Evolutionary conservation across 768 basidiomycete species (phyloP).

Genomic region (Pleurotus eryngii): DNA sequence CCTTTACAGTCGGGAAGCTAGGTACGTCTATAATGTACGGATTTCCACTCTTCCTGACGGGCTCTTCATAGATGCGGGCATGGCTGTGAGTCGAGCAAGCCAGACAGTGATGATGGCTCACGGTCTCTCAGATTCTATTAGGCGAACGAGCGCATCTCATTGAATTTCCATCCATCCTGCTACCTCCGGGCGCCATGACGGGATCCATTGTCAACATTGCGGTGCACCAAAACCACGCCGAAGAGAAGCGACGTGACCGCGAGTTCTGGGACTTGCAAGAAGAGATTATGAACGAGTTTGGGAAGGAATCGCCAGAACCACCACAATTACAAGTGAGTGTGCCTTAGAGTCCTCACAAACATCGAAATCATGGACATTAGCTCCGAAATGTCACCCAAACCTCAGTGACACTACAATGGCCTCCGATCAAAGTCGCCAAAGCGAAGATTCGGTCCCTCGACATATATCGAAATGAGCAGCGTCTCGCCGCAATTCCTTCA

Average conservation of each 20-base stretch:
- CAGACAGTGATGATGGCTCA: background rate
- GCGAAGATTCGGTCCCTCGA: slow-evolving; percentile 86
- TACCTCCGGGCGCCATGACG: slow-evolving; percentile 88
- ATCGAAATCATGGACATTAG: slow-evolving; percentile 28
- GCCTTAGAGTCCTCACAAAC: background rate
- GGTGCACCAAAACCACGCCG: slow-evolving; percentile 80
- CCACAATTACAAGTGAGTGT: slow-evolving; percentile 70
- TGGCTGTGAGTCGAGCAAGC: slow-evolving; percentile 62
- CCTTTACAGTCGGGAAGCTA: slow-evolving; percentile 93
- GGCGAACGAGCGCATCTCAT: slow-evolving; percentile 95
- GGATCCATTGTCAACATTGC: slow-evolving; percentile 98
- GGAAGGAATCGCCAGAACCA: slow-evolving; percentile 58
- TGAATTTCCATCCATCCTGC: slow-evolving; percentile 93
- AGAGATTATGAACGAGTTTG: slow-evolving; percentile 74
- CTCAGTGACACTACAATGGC: slow-evolving; percentile 96
- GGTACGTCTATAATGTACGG: slow-evolving; percentile 47
- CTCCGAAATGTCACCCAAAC: slow-evolving; percentile 96
- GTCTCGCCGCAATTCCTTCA: slow-evolving; percentile 82
- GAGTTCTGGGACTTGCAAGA: slow-evolving; percentile 87
- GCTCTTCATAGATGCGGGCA: slow-evolving; percentile 70
- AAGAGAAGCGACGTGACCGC: slow-evolving; percentile 77
- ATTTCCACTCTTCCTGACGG: background rate
- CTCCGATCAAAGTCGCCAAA: slow-evolving; percentile 76
- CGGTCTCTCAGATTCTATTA: slow-evolving; percentile 66
- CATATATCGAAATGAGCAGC: slow-evolving; percentile 88